A percentile compares a stretch with the other conserved stretches of the same genome.
Evolutionary conservation across 352 stramenopile species (phyloP).

Genomic region (Globisporangium viniferum): DNA sequence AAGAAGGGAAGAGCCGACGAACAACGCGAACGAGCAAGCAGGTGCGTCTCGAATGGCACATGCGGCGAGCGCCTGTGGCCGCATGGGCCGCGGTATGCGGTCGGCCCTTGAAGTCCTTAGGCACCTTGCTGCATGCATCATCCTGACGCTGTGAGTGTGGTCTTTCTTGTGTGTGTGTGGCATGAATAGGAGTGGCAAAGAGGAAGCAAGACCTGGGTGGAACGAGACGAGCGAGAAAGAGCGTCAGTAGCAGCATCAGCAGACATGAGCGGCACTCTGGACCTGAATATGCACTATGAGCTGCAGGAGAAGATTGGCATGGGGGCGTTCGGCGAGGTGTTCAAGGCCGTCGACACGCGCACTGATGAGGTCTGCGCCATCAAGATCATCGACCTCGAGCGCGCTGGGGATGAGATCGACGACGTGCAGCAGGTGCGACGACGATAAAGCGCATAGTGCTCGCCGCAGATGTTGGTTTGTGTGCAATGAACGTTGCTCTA

Average conservation of each 20-base stretch:
- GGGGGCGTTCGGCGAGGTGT: constrained; percentile 82
- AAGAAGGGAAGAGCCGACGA: neutral
- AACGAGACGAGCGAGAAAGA: neutral
- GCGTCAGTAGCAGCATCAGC: neutral
- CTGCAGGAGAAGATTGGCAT: constrained; percentile 78
- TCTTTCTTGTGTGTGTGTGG: neutral
- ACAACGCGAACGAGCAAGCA: neutral
- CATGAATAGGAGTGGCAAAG: neutral
- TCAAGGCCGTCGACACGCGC: constrained; percentile 64
- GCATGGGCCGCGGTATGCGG: neutral
- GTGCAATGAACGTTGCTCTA: neutral
- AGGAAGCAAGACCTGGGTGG: neutral
- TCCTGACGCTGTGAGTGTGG: neutral
- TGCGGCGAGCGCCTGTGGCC: neutral
- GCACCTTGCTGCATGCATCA: neutral
- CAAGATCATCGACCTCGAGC: constrained; percentile 86
- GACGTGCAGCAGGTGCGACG: constrained; percentile 71
- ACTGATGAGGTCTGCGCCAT: constrained; percentile 72
- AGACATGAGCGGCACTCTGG: constrained; percentile 47
- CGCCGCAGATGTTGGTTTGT: neutral
- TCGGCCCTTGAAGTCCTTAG: neutral
- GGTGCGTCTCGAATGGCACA: neutral
- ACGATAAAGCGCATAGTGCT: neutral
- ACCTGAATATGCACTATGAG: constrained; percentile 64
- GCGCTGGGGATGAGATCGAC: constrained; percentile 82